phyloP scores from a whole-genome alignment of 2,329 filamentous ascomycete genomes.

The Cordyceps militaris region DNA sequence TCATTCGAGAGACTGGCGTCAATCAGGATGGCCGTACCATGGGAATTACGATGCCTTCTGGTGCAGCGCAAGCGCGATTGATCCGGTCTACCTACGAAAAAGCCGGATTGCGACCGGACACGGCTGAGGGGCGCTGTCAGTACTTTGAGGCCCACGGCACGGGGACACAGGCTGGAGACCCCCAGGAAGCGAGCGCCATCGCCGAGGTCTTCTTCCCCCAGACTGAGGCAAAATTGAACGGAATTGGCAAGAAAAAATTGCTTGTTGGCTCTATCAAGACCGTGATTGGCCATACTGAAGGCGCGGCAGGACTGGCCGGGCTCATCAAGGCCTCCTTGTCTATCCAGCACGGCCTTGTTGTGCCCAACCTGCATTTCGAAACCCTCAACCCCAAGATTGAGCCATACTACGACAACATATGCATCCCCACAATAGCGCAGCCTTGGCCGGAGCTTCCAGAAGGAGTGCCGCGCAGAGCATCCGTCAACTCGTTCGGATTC shows the following conservation, averaged over 20 bases:
- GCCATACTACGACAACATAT: conserved; percentile 8
- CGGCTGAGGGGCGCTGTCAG: conserved; percentile 23
- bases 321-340: conserved; percentile 41
- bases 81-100: conserved; percentile 30
- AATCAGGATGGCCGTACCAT: conserved; percentile 48
- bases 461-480: conserved; percentile 14
- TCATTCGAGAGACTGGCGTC: conserved; percentile 39
- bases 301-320: conserved; percentile 37
- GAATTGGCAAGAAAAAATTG: conserved; percentile 7
- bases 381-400: conserved; percentile 36
- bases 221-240: no score
- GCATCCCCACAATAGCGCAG: conserved; percentile 10
- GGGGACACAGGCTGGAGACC: conserved; percentile 34
- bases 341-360: conserved; percentile 36
- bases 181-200: conserved; percentile 41
- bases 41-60: conserved; percentile 48
- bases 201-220: conserved; percentile 32
- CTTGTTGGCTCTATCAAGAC: conserved; percentile 39
- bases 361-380: conserved; percentile 41
- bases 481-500: conserved; percentile 34
- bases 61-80: conserved; percentile 30
- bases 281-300: conserved; percentile 40
- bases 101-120: conserved; percentile 25
- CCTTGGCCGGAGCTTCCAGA: neutral
- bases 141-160: conserved; percentile 36